phyloP scores from a whole-genome alignment of 1,284 basidiomycete genomes.

The Neonothopanus nambi region DNA sequence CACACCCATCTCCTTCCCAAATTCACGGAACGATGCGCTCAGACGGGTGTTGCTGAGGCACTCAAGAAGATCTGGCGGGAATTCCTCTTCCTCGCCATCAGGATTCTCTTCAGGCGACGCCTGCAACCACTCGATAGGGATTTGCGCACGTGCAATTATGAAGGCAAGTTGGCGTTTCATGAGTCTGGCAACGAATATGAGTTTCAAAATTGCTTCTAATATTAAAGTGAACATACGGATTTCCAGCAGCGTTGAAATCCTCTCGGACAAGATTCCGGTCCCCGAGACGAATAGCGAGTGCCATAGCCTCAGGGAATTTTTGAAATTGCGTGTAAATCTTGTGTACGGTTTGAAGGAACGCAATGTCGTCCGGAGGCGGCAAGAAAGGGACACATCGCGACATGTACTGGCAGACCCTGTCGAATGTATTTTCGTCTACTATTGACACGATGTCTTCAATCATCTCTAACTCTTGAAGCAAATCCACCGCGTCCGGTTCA shows the following conservation, averaged over 20 bases:
- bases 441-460: conserved; percentile 77
- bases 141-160: conserved; percentile 89
- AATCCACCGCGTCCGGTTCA: conserved; percentile 97
- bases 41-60: conserved; percentile 85
- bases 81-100: conserved; percentile 42
- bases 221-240: conserved; percentile 57
- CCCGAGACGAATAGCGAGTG: conserved; percentile 85
- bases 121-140: conserved; percentile 90
- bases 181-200: conserved; percentile 26
- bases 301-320: conserved; percentile 91
- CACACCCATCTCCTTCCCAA: conserved; percentile 95
- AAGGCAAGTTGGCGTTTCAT: conserved; percentile 98
- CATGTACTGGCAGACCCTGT: conserved; percentile 98
- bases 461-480: conserved; percentile 93
- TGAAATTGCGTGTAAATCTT: conserved; percentile 87
- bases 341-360: conserved; percentile 91
- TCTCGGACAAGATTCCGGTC: conserved; percentile 80
- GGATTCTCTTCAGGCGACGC: conserved; percentile 32
- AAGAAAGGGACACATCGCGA: conserved; percentile 91
- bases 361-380: conserved; percentile 90
- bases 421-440: conserved; percentile 88
- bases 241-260: conserved; percentile 87
- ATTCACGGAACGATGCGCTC: conserved; percentile 85
- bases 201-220: neutral
- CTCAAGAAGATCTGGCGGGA: conserved; percentile 83